Evolutionary conservation across 495 filamentous ascomycete species (phyloP).

Genomic region (Aspergillus diversus): DNA sequence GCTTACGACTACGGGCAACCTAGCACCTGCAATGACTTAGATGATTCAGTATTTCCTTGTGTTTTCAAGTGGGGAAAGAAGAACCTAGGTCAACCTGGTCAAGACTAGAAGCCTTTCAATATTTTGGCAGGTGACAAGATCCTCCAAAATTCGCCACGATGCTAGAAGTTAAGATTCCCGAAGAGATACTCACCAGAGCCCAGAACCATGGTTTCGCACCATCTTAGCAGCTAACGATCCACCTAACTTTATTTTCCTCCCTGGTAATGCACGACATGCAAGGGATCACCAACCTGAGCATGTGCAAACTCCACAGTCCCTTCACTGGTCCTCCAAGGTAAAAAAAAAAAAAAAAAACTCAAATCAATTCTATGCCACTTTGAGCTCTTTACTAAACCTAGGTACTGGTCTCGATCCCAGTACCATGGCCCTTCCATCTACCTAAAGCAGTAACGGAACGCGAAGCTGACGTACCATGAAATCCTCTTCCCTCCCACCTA

Average conservation of each 20-base stretch:
- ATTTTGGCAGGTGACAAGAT: not conserved
- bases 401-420: no score
- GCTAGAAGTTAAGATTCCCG: not conserved
- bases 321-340: no score
- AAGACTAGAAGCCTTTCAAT: conserved; percentile 2
- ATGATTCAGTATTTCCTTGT: not conserved
- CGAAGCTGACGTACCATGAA: no score
- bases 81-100: no score
- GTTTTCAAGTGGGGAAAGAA: not conserved
- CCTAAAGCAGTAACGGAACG: no score
- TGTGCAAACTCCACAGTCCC: no score
- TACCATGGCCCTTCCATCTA: no score
- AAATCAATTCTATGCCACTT: no score
- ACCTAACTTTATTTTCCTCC: not conserved
- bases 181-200: conserved; percentile 2
- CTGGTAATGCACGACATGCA: no score
- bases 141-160: conserved; percentile 10
- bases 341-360: conserved; percentile 5
- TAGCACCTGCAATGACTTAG: not conserved
- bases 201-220: conserved; percentile 6
- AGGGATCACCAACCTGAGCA: no score
- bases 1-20: not conserved
- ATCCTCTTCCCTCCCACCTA: no score
- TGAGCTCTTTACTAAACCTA: no score
- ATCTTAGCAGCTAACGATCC: not conserved